Conservation (phyloP, 2,329 filamentous ascomycete genomes). For the Paraphoma sp. region DNA sequence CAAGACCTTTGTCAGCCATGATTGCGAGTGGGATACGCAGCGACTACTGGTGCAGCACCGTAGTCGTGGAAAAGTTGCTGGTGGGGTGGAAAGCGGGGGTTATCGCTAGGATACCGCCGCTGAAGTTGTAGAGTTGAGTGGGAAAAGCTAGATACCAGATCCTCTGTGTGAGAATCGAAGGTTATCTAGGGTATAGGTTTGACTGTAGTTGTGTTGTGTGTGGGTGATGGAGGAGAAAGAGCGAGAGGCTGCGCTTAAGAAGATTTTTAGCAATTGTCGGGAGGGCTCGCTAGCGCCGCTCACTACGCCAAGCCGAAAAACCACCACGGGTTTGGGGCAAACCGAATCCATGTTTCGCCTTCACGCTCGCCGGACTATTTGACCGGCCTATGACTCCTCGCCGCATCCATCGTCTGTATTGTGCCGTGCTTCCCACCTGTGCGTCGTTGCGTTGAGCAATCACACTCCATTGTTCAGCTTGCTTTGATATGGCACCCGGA, state of each 20-base stretch:
- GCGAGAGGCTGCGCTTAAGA: conserved; percentile 29
- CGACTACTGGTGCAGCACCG: conserved; percentile 73
- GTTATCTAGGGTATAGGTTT: conserved; percentile 48
- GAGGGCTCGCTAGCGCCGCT: background rate
- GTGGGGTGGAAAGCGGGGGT: conserved; percentile 49
- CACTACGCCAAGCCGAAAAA: background rate
- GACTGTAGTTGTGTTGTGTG: conserved; percentile 33
- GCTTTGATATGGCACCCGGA: conserved; percentile 41
- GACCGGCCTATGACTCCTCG: conserved; percentile 17
- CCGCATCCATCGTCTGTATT: conserved; percentile 7
- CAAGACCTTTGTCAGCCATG: conserved; percentile 99
- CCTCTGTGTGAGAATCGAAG: conserved; percentile 54
- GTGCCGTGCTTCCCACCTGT: conserved; percentile 10
- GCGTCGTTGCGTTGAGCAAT: conserved; percentile 10
- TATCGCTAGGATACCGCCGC: conserved; percentile 51
- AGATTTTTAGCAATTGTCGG: conserved; percentile 11
- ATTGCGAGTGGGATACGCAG: conserved; percentile 70
- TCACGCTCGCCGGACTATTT: conserved; percentile 10
- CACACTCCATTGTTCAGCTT: conserved; percentile 7
- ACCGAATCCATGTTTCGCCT: conserved; percentile 12
- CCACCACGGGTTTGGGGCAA: background rate
- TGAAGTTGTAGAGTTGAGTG: conserved; percentile 31
- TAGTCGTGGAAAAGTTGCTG: conserved; percentile 46
- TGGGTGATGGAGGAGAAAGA: conserved; percentile 33
- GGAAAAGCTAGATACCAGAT: conserved; percentile 56